Conservation (phyloP, 371 early-diverging fungal species). For the Mucor lusitanicus region DNA sequence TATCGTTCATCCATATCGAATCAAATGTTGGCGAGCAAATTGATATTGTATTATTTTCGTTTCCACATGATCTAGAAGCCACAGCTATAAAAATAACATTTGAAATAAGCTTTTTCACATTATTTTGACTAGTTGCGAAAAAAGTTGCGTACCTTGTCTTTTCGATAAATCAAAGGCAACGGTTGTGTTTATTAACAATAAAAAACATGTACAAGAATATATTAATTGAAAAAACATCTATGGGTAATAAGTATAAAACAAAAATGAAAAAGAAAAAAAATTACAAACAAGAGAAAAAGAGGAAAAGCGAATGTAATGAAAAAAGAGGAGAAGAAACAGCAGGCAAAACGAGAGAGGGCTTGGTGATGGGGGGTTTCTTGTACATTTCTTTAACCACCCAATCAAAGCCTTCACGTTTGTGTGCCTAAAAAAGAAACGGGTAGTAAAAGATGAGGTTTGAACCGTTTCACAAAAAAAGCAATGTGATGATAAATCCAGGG, state of each 20-base stretch:
- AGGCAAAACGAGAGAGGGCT: no score
- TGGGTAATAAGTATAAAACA: conserved; percentile 1
- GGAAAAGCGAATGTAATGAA: neutral
- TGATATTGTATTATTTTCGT: conserved; percentile 28
- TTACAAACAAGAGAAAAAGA: neutral
- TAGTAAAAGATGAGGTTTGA: no score
- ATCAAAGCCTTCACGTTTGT: no score
- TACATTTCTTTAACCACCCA: no score
- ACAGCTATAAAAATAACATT: conserved; percentile 22
- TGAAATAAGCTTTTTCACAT: neutral
- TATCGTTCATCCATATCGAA: conserved; percentile 43
- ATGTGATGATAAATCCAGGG: no score
- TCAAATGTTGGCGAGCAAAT: conserved; percentile 35
- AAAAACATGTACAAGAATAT: conserved; percentile 12
- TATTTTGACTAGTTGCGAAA: neutral
- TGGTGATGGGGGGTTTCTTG: no score
- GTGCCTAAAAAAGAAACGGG: no score
- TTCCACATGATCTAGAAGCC: conserved; percentile 36
- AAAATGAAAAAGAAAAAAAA: conserved; percentile 1
- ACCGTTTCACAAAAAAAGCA: no score
- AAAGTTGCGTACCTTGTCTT: conserved; percentile 24
- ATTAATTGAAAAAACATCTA: conserved; percentile 5
- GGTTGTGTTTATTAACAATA: conserved; percentile 3
- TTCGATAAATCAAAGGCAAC: conserved; percentile 5
- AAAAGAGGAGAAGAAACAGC: neutral